Evolutionary conservation across 2,329 filamentous ascomycete species (phyloP).

Genomic region (Colletotrichum sp.): DNA sequence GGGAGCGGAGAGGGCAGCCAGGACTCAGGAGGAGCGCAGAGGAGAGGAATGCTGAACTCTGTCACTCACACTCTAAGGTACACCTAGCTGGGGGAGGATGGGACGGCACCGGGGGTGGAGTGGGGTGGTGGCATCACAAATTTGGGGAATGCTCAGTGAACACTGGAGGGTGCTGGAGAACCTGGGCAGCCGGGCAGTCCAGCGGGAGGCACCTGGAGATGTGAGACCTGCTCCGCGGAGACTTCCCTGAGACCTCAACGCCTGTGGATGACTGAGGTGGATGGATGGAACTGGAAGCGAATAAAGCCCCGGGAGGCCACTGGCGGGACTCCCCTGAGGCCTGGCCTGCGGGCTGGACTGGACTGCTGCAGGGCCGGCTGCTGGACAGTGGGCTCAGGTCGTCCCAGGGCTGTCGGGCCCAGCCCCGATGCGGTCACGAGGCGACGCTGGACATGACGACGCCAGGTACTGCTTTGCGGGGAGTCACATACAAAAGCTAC

Average conservation of each 20-base stretch:
- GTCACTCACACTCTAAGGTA: not conserved
- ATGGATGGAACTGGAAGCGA: not conserved
- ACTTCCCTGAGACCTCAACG: not conserved
- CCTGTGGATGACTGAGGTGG: not conserved
- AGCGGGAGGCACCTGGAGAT: not conserved
- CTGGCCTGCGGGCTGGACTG: not conserved
- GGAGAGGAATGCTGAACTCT: not conserved
- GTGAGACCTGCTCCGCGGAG: not conserved
- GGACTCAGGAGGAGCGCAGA: not conserved
- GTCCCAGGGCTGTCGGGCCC: not conserved
- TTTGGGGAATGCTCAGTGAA: not conserved
- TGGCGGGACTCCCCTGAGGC: not conserved
- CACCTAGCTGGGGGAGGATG: not conserved
- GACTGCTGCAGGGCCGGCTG: not conserved
- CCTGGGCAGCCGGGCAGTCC: not conserved
- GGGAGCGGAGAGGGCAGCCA: not conserved
- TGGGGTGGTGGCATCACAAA: slow-evolving; percentile 14
- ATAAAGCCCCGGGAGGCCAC: not conserved
- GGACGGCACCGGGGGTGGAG: not conserved
- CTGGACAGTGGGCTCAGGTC: not conserved
- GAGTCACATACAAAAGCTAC: not conserved
- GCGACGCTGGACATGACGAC: not conserved
- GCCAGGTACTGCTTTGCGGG: not conserved
- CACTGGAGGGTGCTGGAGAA: not conserved
- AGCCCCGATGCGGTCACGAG: not conserved